Evolutionary conservation across 2,329 filamentous ascomycete genomes (phyloP).

Genomic region (Aspergillus transmontanensis): DNA sequence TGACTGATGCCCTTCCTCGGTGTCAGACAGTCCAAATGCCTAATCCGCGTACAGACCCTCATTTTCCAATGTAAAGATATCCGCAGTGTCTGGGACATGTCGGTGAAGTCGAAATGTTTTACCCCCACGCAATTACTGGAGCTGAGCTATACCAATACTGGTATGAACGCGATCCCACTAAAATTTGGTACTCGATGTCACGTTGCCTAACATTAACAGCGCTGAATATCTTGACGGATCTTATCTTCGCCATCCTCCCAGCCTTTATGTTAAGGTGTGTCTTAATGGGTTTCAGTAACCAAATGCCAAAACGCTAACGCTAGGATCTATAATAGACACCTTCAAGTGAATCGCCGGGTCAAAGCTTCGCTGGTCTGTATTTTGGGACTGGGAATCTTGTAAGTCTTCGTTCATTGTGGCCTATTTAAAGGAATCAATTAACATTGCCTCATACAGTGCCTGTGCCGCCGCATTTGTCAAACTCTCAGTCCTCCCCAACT

Average conservation of each 20-base stretch:
- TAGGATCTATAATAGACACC: slow-evolving; percentile 17
- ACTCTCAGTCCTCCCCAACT: slow-evolving; percentile 41
- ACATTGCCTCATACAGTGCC: slow-evolving; percentile 26
- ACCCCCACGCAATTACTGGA: slow-evolving; percentile 39
- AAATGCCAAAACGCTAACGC: not conserved
- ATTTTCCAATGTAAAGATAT: slow-evolving; percentile 54
- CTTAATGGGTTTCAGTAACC: not conserved
- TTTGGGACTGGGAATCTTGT: slow-evolving; percentile 49
- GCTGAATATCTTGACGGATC: slow-evolving; percentile 45
- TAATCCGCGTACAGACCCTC: slow-evolving; percentile 41
- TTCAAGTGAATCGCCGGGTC: slow-evolving; percentile 42
- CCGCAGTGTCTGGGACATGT: slow-evolving; percentile 48
- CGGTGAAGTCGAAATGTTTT: slow-evolving; percentile 48
- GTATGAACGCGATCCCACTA: slow-evolving; percentile 7
- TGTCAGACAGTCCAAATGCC: slow-evolving; percentile 29
- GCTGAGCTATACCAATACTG: slow-evolving; percentile 48
- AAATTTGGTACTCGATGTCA: not conserved
- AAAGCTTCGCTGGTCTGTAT: slow-evolving; percentile 43
- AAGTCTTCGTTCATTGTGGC: slow-evolving; percentile 6
- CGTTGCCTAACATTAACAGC: slow-evolving; percentile 16
- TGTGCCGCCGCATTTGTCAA: slow-evolving; percentile 49
- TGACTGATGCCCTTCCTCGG: not conserved
- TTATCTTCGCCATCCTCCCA: slow-evolving; percentile 44
- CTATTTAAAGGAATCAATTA: not conserved
- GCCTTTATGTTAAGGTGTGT: slow-evolving; percentile 42